Conservation (phyloP, 306 rosid genomes). For the Abrus precatorius region DNA sequence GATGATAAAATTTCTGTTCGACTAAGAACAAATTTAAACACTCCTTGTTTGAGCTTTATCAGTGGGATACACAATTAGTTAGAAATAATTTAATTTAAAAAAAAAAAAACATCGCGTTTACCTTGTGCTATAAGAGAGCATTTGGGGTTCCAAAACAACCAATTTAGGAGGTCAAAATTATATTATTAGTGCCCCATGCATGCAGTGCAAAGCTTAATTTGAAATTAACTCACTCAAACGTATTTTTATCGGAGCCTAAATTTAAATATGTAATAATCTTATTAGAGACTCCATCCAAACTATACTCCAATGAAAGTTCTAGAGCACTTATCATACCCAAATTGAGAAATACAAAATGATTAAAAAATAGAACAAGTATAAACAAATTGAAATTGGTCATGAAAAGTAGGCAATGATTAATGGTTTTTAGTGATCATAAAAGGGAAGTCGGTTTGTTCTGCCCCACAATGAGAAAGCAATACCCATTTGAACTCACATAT, state of each 20-base stretch:
- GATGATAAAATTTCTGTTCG: not conserved
- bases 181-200: not conserved
- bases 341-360: not conserved
- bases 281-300: not conserved
- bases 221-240: too few relatives aligned
- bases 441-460: not conserved
- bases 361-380: not conserved
- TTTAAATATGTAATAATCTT: conserved; percentile 5
- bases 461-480: not conserved
- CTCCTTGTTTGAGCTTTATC: not conserved
- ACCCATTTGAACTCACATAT: not conserved
- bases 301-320: not conserved
- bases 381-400: not conserved
- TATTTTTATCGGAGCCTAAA: too few relatives aligned
- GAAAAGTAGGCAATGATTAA: conserved; percentile 17
- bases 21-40: not conserved
- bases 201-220: not conserved
- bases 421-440: not conserved
- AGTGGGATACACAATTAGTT: not conserved
- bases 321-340: not conserved
- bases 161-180: not conserved
- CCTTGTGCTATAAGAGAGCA: not conserved
- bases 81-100: not conserved
- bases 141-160: not conserved
- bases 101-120: not conserved